phyloP scores from a whole-genome alignment of 441 rosid genomes.

The Erodium trifolium region DNA sequence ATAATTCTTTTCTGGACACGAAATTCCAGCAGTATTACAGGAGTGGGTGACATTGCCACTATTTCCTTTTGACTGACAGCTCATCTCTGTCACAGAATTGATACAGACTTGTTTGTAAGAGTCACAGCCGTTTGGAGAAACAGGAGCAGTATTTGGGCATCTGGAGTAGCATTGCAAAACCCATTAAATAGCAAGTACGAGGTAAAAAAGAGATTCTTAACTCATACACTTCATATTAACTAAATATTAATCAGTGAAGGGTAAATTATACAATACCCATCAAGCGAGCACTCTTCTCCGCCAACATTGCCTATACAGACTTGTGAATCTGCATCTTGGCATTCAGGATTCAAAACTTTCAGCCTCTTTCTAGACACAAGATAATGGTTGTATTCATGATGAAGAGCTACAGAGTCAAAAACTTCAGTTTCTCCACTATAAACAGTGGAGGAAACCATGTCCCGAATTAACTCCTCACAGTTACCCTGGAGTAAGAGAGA shows the following conservation, averaged over 20 bases:
- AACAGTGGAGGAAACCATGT: conserved; percentile 46
- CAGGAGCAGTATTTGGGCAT: conserved; percentile 23
- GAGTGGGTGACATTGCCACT: conserved; percentile 39
- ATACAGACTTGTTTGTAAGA: conserved; percentile 34
- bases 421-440: conserved; percentile 2
- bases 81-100: conserved; percentile 36
- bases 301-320: conserved; percentile 25
- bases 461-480: conserved; percentile 3
- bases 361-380: conserved; percentile 29
- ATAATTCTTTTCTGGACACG: conserved; percentile 34
- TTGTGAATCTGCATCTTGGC: conserved; percentile 19
- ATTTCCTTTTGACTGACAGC: conserved; percentile 61
- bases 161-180: conserved; percentile 24
- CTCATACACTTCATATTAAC: background rate
- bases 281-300: conserved; percentile 27
- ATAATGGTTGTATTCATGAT: conserved; percentile 18
- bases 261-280: conserved; percentile 27
- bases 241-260: conserved; percentile 2
- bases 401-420: conserved; percentile 14
- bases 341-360: conserved; percentile 28
- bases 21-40: conserved; percentile 34
- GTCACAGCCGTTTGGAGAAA: conserved; percentile 31
- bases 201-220: background rate
- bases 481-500: background rate
- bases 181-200: conserved; percentile 12